Evolutionary conservation across 768 basidiomycete species (phyloP).

Genomic region (Tricholoma terreum): DNA sequence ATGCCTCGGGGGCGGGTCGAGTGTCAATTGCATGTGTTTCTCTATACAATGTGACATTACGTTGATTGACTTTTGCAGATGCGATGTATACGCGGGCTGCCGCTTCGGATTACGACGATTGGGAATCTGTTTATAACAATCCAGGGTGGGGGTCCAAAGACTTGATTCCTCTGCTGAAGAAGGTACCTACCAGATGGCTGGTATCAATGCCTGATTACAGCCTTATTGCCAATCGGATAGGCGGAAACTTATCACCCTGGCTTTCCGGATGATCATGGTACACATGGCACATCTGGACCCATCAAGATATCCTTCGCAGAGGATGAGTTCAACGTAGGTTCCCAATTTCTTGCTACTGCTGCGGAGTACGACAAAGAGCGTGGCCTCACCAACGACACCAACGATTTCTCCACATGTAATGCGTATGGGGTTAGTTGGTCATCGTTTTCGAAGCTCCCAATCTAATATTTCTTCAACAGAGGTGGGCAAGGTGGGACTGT

Average conservation of each 20-base stretch:
- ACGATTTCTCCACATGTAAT: conserved; percentile 42
- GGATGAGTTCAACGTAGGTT: conserved; percentile 36
- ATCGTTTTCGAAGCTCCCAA: background rate
- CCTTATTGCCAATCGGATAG: conserved; percentile 18
- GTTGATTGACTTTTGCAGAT: background rate
- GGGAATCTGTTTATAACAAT: conserved; percentile 50
- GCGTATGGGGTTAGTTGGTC: conserved; percentile 43
- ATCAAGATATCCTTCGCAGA: conserved; percentile 45
- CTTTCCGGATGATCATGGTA: conserved; percentile 17
- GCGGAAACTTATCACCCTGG: conserved; percentile 38
- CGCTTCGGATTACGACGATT: conserved; percentile 65
- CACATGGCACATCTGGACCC: conserved; percentile 51
- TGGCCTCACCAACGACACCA: conserved; percentile 41
- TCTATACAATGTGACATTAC: background rate
- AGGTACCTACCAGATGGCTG: conserved; percentile 33
- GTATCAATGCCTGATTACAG: background rate
- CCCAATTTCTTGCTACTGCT: conserved; percentile 47
- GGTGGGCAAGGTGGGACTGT: conserved; percentile 47
- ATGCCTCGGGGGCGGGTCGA: conserved; percentile 60
- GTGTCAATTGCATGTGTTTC: conserved; percentile 50
- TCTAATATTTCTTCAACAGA: conserved; percentile 26
- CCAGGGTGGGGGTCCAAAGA: conserved; percentile 59
- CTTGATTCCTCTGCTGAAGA: conserved; percentile 55
- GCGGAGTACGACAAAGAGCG: conserved; percentile 47
- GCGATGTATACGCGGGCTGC: conserved; percentile 27